These are phyloP conservation scores for Geosmithia morbida DNA, from an alignment of 2,329 filamentous ascomycete species.

Conservation along the genomic window DNA sequence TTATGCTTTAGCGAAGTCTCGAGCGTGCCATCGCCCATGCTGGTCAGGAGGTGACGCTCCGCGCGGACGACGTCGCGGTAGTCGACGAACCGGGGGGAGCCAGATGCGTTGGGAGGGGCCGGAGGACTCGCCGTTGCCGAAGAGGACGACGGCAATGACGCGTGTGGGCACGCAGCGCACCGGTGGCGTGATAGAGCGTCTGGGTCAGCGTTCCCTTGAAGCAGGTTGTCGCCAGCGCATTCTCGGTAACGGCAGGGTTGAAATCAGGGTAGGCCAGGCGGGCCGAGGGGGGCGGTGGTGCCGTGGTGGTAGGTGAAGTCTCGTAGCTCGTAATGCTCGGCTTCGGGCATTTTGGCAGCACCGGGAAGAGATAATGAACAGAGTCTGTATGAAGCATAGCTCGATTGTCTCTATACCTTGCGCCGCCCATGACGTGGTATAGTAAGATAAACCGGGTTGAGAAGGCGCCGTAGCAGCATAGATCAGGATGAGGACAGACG, in stretches of 20 bases:
- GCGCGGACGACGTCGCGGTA: constrained; percentile 28
- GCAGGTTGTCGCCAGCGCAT: constrained; percentile 37
- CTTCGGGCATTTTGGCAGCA: not conserved
- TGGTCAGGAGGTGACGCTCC: constrained; percentile 22
- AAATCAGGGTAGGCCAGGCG: constrained; percentile 12
- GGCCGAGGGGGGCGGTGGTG: constrained; percentile 11
- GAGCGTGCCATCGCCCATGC: constrained; percentile 20
- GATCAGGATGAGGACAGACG: too few relatives aligned
- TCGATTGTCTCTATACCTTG: too few relatives aligned
- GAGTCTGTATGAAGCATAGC: too few relatives aligned
- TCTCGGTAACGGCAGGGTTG: constrained; percentile 15
- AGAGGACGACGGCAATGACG: constrained; percentile 28
- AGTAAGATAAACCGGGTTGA: too few relatives aligned
- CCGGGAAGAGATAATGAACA: too few relatives aligned
- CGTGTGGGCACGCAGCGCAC: constrained; percentile 24
- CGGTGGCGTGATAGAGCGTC: constrained; percentile 30
- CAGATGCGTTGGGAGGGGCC: constrained; percentile 26
- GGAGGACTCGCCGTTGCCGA: constrained; percentile 32
- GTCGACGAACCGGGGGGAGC: constrained; percentile 20
- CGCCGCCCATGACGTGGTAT: too few relatives aligned
- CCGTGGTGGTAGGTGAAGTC: constrained; percentile 20
- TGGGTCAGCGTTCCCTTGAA: constrained; percentile 35
- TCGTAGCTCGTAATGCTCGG: constrained; percentile 15
- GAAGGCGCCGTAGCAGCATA: too few relatives aligned
- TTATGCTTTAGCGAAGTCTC: constrained; percentile 41